phyloP scores from a whole-genome alignment of 225 moss, liverwort and hornwort genomes.

The Neckera pumila region DNA sequence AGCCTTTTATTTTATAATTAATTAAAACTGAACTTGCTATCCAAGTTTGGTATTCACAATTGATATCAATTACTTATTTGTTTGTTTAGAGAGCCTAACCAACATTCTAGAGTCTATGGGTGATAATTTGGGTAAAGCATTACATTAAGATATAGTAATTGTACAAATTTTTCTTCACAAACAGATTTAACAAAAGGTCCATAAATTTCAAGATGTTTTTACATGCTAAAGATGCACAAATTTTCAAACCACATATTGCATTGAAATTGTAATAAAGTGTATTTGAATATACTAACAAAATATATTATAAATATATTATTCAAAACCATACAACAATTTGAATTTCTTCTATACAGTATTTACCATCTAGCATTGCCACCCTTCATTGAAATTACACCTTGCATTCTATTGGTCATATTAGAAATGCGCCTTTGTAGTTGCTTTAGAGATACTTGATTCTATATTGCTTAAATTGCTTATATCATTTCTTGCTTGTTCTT shows the following conservation, averaged over 20 bases:
- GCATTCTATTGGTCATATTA: background rate
- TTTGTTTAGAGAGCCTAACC: background rate
- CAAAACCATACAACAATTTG: background rate
- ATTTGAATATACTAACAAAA: background rate
- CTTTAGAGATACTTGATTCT: background rate
- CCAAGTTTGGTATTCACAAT: rapidly evolving
- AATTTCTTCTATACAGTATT: too few relatives aligned
- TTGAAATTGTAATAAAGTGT: background rate
- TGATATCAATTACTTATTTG: background rate
- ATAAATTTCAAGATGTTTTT: background rate
- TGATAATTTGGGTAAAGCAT: background rate
- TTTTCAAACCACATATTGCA: background rate
- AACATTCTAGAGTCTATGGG: background rate
- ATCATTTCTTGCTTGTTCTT: background rate
- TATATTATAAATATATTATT: too few relatives aligned
- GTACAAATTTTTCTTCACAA: background rate
- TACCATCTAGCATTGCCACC: background rate
- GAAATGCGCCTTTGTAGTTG: background rate
- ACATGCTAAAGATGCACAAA: background rate
- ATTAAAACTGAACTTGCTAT: background rate
- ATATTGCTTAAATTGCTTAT: background rate
- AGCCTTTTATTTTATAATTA: background rate
- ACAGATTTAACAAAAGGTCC: background rate
- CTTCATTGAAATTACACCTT: background rate
- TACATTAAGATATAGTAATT: background rate